These are phyloP conservation scores for Suhomyces bolitotheri DNA, from an alignment of 1,139 yeast genomes.

Conservation along the genomic window DNA sequence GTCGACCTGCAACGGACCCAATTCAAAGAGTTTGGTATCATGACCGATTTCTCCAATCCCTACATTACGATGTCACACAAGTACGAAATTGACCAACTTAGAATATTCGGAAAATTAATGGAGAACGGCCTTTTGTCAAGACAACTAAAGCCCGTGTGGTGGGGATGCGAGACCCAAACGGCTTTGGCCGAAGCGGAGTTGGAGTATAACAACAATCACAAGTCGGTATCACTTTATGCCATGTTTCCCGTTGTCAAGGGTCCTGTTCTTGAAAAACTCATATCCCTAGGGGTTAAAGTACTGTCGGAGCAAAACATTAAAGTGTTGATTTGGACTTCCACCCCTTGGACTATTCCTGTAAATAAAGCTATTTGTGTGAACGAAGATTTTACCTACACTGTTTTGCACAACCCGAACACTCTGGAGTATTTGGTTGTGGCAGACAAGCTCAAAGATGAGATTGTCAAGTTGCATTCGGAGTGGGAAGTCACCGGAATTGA, in stretches of 20 bases:
- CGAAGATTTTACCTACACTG: conserved; percentile 55
- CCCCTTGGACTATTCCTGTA: conserved; percentile 96
- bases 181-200: conserved; percentile 97
- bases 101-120: conserved; percentile 66
- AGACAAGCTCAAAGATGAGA: conserved; percentile 35
- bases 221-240: conserved; percentile 69
- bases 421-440: conserved; percentile 54
- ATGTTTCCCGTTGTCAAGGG: conserved; percentile 55
- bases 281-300: conserved; percentile 7
- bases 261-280: conserved; percentile 4
- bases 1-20: conserved; percentile 61
- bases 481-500: conserved; percentile 11
- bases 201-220: conserved; percentile 76
- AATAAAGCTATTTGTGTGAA: conserved; percentile 82
- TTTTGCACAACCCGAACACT: conserved; percentile 36
- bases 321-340: conserved; percentile 87
- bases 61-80: conserved; percentile 71
- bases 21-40: conserved; percentile 70
- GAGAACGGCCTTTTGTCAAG: conserved; percentile 70
- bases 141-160: conserved; percentile 91
- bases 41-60: conserved; percentile 77
- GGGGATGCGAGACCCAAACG: conserved; percentile 94
- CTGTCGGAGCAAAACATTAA: conserved; percentile 15
- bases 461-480: conserved; percentile 20
- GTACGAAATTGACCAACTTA: conserved; percentile 74